Conservation (phyloP, 441 rosid species). For the Populus hybrid region DNA sequence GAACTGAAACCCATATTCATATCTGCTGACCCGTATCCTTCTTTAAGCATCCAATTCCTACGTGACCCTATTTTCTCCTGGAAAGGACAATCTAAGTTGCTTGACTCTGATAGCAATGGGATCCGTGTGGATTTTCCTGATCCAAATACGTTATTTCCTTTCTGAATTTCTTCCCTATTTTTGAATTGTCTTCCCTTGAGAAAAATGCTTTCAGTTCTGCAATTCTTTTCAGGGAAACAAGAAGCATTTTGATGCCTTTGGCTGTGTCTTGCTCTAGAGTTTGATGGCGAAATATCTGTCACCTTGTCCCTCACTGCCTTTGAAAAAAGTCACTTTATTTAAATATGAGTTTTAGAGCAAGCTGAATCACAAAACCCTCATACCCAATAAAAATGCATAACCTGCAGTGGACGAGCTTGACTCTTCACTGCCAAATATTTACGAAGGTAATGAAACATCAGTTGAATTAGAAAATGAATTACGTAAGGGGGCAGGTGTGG, state of each 20-base stretch:
- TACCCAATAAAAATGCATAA: conserved; percentile 20
- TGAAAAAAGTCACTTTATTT: conserved; percentile 8
- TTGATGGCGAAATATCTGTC: conserved; percentile 24
- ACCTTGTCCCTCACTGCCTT: conserved; percentile 43
- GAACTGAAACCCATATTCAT: conserved; percentile 29
- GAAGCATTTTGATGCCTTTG: conserved; percentile 26
- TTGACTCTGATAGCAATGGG: conserved; percentile 30
- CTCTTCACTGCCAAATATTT: conserved; percentile 60
- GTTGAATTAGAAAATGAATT: conserved; percentile 21
- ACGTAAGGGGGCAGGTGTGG: conserved; percentile 7
- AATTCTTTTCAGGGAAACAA: conserved; percentile 22
- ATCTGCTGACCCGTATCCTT: conserved; percentile 36
- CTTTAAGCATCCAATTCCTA: conserved; percentile 30
- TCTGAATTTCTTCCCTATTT: conserved; percentile 19
- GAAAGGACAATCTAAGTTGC: conserved; percentile 25
- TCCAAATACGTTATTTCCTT: conserved; percentile 19
- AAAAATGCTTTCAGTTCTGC: conserved; percentile 16
- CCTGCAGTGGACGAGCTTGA: conserved; percentile 87
- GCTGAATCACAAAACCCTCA: conserved; percentile 11
- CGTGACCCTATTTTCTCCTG: conserved; percentile 23
- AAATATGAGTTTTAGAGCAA: conserved; percentile 1
- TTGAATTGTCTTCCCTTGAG: conserved; percentile 25
- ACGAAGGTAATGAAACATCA: conserved; percentile 23
- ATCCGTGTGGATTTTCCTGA: conserved; percentile 24
- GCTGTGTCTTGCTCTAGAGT: conserved; percentile 29